Percentiles rank a stretch among this genome's conserved stretches.
Conservation (phyloP, 2,329 filamentous ascomycete genomes). For the Claviceps maximensis region DNA sequence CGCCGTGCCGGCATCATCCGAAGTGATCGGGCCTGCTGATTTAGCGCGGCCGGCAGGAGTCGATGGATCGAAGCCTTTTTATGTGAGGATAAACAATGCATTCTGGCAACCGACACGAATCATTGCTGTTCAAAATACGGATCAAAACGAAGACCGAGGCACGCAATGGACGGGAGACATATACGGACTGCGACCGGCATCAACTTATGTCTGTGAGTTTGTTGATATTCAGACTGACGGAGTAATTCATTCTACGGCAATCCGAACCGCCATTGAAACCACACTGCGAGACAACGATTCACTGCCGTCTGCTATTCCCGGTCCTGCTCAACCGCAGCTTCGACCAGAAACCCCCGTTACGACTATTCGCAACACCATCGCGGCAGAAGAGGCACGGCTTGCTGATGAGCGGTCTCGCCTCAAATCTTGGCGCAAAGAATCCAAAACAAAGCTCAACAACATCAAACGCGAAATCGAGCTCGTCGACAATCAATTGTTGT, state of each 20-base stretch:
- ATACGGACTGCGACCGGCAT: conserved; percentile 55
- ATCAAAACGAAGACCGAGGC: conserved; percentile 18
- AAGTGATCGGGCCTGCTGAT: conserved; percentile 18
- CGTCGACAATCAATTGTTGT: conserved; percentile 51
- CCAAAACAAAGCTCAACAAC: conserved; percentile 53
- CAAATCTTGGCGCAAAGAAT: conserved; percentile 61
- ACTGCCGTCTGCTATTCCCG: conserved; percentile 17
- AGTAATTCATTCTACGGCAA: conserved; percentile 57
- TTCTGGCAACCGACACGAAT: conserved; percentile 70
- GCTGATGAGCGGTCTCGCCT: conserved; percentile 55
- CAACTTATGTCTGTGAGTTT: conserved; percentile 69
- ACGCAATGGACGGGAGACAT: conserved; percentile 58
- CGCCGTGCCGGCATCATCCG: conserved; percentile 13
- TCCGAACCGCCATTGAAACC: conserved; percentile 46
- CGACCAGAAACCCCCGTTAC: conserved; percentile 65
- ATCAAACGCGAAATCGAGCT: conserved; percentile 63
- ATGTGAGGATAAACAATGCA: conserved; percentile 64
- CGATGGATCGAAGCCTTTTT: conserved; percentile 62
- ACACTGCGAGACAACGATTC: conserved; percentile 20
- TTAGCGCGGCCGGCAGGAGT: conserved; percentile 32
- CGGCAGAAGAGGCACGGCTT: conserved; percentile 56
- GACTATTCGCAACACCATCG: conserved; percentile 64
- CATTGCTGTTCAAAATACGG: conserved; percentile 26
- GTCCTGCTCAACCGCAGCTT: conserved; percentile 42
- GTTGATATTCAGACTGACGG: conserved; percentile 52